Evolutionary conservation across 108 stramenopile genomes (phyloP), one percentile per base, ranked within the genome.

Genomic region (Cyclostephanos invisitatus): DNA sequence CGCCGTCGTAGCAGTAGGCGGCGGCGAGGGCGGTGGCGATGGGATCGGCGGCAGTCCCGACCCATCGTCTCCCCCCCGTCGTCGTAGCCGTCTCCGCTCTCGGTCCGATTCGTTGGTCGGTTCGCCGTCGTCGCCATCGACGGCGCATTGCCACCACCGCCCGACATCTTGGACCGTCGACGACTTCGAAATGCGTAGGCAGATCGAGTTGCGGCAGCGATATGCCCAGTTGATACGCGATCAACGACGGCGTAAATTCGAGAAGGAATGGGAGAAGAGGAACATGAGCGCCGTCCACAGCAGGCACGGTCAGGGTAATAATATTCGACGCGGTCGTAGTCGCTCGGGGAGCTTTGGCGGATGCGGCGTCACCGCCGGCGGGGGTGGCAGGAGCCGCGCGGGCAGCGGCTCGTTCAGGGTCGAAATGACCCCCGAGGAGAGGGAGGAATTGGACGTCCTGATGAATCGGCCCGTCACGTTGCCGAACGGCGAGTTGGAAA

Each of bases 151-250:
- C 20, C 29, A 54, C 37, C 48, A 70, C 22, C 61, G 68, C 17
- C 72, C 66, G 21, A 58, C 54, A 20, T 63, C 68, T 32, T 80
- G 72, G 68, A 67, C 60, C 15, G 36, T 94, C 6, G 88, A 91
- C 47, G 83, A 85, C 38, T 91, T 86, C 66, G 91, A 91, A 70
- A 22, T 66, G 38, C 60, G 75, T 0, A 87, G 85, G 66, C 88
- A 91, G 75, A 64, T 75, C 28, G 73, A 77, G 61, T 56, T 94
- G 58, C 80, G 80, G 58, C 68, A 89, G 46, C 83, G 93, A 29
- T 90, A 85, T 73, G 67, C 18, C 14, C 67, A 73, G 54, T 27
- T 80, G n/a, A 72, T 75, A 35, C 79, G 48, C 3, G 64, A 78
- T 37, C 63, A 62, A 42, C 67, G 77, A 12, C 59, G 62, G 17